Conservation (phyloP, 2,329 filamentous ascomycete genomes). For the Aspergillus fumigatiaffinis region DNA sequence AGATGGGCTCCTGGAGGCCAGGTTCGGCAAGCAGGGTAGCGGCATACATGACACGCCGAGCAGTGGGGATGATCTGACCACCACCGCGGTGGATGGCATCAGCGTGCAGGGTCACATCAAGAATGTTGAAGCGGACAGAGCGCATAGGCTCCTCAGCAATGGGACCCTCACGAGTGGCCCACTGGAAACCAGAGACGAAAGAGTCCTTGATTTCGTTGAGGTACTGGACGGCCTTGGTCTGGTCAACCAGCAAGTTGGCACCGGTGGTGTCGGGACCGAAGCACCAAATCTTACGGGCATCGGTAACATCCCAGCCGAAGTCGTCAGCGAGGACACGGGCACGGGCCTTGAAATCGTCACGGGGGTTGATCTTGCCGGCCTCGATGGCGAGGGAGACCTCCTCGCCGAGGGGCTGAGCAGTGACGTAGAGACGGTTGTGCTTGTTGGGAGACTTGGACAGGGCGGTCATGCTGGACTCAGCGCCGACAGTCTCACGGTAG, state of each 20-base stretch:
- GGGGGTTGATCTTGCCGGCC: slow-evolving; percentile 81
- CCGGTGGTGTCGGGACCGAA: slow-evolving; percentile 98
- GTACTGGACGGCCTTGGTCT: slow-evolving; percentile 99
- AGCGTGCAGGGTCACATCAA: slow-evolving; percentile 98
- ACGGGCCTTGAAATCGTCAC: slow-evolving; percentile 98
- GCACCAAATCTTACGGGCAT: slow-evolving; percentile 99
- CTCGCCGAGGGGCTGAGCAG: slow-evolving; percentile 84
- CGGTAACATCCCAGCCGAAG: slow-evolving; percentile 98
- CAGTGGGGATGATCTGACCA: slow-evolving; percentile 97
- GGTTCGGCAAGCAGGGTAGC: slow-evolving; percentile 86
- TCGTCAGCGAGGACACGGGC: slow-evolving; percentile 95
- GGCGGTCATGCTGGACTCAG: slow-evolving; percentile 86
- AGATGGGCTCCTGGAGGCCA: slow-evolving; percentile 91
- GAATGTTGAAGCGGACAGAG: slow-evolving; percentile 94
- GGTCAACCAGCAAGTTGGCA: slow-evolving; percentile 97
- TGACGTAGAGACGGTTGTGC: slow-evolving; percentile 99
- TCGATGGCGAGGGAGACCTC: slow-evolving; percentile 90
- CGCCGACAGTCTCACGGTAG: slow-evolving; percentile 93
- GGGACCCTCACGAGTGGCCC: slow-evolving; percentile 96
- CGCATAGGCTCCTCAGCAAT: slow-evolving; percentile 98
- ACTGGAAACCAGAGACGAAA: slow-evolving; percentile 99
- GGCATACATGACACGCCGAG: slow-evolving; percentile 96
- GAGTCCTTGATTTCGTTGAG: slow-evolving; percentile 99
- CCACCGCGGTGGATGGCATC: slow-evolving; percentile 99
- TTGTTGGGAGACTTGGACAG: slow-evolving; percentile 99